Percentiles rank a stretch among this genome's conserved stretches.
Evolutionary conservation across 805 yeast genomes (phyloP).

Genomic region (Candida pseudoglaebosa): DNA sequence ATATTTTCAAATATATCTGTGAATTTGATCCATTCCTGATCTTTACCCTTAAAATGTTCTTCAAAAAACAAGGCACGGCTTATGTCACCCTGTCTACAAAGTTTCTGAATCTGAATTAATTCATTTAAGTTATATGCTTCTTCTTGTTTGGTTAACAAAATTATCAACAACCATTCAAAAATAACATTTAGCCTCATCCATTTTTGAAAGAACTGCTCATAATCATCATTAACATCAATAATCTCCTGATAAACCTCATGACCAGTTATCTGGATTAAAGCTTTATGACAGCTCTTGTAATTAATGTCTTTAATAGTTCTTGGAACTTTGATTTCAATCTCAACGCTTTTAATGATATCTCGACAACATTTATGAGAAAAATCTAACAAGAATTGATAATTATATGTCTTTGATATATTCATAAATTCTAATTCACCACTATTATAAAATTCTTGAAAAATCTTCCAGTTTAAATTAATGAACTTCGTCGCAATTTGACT

Average conservation of each 20-base stretch:
- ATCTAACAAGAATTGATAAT: background rate
- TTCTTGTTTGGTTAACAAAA: conserved; percentile 8
- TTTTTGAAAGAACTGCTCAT: conserved; percentile 13
- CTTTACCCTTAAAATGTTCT: conserved; percentile 1
- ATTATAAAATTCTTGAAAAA: conserved; percentile 13
- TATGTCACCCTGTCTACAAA: conserved; percentile 4
- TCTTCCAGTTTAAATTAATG: conserved; percentile 7
- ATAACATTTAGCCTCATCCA: conserved; percentile 25
- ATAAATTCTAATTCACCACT: background rate
- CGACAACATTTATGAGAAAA: background rate
- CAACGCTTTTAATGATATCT: conserved; percentile 1
- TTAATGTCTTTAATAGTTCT: background rate
- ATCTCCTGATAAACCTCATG: conserved; percentile 5
- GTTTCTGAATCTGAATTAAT: background rate
- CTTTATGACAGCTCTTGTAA: background rate
- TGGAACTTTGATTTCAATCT: conserved; percentile 1
- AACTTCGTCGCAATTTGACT: conserved; percentile 12
- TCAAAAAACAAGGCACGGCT: conserved; percentile 2
- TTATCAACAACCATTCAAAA: conserved; percentile 20
- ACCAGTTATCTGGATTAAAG: conserved; percentile 7
- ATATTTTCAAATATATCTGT: conserved; percentile 4
- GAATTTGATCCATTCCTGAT: conserved; percentile 6
- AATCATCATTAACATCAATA: conserved; percentile 20
- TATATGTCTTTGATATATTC: background rate
- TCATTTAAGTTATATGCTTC: background rate